Percentiles rank a stretch among this genome's conserved stretches.
Conservation (phyloP, 768 basidiomycete species). For the Leucosporidium scottii region DNA sequence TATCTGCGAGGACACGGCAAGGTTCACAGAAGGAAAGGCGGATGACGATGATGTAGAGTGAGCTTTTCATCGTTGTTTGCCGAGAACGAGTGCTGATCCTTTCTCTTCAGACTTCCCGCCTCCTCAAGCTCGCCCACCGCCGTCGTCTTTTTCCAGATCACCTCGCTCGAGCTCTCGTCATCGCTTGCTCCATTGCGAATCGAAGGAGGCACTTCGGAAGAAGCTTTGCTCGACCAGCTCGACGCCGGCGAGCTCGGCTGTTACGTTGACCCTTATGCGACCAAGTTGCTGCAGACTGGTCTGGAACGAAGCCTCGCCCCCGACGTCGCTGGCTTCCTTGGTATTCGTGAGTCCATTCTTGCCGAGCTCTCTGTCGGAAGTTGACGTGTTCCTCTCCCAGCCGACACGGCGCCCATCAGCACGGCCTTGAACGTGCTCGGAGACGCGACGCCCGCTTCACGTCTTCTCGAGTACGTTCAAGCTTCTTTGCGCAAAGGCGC, state of each 20-base stretch:
- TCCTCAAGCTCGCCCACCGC: slow-evolving; percentile 42
- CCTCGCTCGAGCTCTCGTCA: slow-evolving; percentile 53
- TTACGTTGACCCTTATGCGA: slow-evolving; percentile 66
- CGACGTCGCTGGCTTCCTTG: slow-evolving; percentile 50
- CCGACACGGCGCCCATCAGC: slow-evolving; percentile 8
- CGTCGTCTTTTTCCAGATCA: slow-evolving; percentile 68
- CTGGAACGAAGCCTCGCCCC: slow-evolving; percentile 62
- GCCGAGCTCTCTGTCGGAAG: too few species aligned
- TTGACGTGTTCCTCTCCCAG: neutral
- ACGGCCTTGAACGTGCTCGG: slow-evolving; percentile 17
- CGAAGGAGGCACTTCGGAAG: neutral
- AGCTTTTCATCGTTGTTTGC: neutral
- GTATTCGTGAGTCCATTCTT: slow-evolving; percentile 37
- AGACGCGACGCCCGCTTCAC: slow-evolving; percentile 11
- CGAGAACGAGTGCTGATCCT: neutral
- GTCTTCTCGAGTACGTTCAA: slow-evolving; percentile 53
- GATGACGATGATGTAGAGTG: slow-evolving; percentile 36
- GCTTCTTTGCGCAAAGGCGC: slow-evolving; percentile 57
- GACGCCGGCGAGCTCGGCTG: slow-evolving; percentile 72
- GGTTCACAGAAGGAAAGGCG: slow-evolving; percentile 36
- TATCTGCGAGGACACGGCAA: slow-evolving; percentile 47
- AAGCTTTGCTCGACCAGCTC: slow-evolving; percentile 47
- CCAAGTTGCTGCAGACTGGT: slow-evolving; percentile 72
- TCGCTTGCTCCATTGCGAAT: slow-evolving; percentile 6
- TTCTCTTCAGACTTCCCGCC: slow-evolving; percentile 25